phyloP scores from a whole-genome alignment of 192 early-diverging fungal species.

The Podila verticillata region DNA sequence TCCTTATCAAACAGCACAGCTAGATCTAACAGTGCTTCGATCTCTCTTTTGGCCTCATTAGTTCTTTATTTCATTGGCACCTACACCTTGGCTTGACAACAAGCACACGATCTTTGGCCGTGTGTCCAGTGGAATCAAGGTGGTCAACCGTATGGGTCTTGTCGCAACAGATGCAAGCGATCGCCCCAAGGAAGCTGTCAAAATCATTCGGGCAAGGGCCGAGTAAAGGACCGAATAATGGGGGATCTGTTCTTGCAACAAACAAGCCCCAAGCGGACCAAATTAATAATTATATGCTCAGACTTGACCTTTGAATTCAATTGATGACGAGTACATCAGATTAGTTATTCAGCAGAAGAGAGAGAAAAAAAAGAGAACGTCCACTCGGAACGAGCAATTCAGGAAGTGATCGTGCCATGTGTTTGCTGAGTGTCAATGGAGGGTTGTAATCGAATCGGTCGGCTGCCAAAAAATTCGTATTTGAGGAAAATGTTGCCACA shows the following conservation, averaged over 20 bases:
- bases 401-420: neutral
- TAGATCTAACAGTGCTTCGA: neutral
- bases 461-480: neutral
- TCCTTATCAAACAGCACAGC: too few relatives aligned
- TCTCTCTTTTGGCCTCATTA: slow-evolving; percentile 50
- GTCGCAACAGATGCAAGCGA: slow-evolving; percentile 68
- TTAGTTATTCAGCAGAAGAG: too few relatives aligned
- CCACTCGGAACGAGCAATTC: too few relatives aligned
- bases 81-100: slow-evolving; percentile 92
- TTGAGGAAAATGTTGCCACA: neutral
- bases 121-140: slow-evolving; percentile 79
- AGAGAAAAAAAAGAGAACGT: too few relatives aligned
- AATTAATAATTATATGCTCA: too few relatives aligned
- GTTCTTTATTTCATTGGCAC: slow-evolving; percentile 92
- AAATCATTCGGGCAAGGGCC: slow-evolving; percentile 53
- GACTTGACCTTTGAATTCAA: too few relatives aligned
- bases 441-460: neutral
- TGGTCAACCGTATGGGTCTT: slow-evolving; percentile 83
- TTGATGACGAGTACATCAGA: too few relatives aligned
- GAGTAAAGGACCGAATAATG: slow-evolving; percentile 23
- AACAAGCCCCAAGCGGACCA: too few relatives aligned
- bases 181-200: slow-evolving; percentile 59
- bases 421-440: neutral
- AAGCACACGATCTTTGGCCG: slow-evolving; percentile 95
- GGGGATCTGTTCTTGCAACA: too few relatives aligned